A percentile compares a stretch with the other conserved stretches of the same genome.
These are phyloP conservation scores for Phialocephala sp. DNA, from an alignment of 2,329 filamentous ascomycete species.

Conservation along the genomic window DNA sequence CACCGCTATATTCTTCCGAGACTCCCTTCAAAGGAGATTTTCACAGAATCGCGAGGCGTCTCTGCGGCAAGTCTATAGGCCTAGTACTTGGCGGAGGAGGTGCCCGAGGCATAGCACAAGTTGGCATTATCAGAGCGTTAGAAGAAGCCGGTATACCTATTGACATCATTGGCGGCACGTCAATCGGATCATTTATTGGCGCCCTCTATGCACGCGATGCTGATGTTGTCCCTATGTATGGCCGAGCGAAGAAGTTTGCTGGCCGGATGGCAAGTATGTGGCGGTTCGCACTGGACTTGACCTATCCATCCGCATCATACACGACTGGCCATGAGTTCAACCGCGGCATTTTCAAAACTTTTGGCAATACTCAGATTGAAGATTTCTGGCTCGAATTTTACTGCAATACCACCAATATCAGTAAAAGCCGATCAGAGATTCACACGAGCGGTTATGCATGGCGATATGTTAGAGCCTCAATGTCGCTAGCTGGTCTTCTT, in stretches of 20 bases:
- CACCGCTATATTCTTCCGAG: conserved; percentile 87
- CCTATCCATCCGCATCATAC: conserved; percentile 95
- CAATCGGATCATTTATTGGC: conserved; percentile 94
- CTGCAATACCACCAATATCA: conserved; percentile 99
- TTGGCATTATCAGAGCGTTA: conserved; percentile 91
- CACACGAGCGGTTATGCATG: conserved; percentile 97
- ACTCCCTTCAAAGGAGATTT: conserved; percentile 97
- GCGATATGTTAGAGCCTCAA: conserved; percentile 95
- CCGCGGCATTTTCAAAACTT: conserved; percentile 97
- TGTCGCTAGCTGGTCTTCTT: conserved; percentile 91
- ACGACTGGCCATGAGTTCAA: conserved; percentile 99
- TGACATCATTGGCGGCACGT: conserved; percentile 93
- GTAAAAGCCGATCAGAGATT: conserved; percentile 87
- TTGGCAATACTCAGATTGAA: conserved; percentile 95
- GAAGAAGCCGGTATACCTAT: conserved; percentile 97
- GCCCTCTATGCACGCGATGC: conserved; percentile 95
- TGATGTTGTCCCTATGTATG: conserved; percentile 96
- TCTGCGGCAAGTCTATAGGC: conserved; percentile 94
- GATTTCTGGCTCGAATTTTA: conserved; percentile 99
- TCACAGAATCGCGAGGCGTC: conserved; percentile 83
- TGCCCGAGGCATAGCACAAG: conserved; percentile 87
- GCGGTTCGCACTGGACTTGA: conserved; percentile 96
- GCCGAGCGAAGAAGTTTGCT: conserved; percentile 94
- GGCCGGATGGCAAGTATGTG: conserved; percentile 99
- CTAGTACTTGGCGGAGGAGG: conserved; percentile 93